Percentiles rank a stretch among this genome's conserved stretches.
Conservation (phyloP, 345 rosid genomes). For the Corymbia maculata region DNA sequence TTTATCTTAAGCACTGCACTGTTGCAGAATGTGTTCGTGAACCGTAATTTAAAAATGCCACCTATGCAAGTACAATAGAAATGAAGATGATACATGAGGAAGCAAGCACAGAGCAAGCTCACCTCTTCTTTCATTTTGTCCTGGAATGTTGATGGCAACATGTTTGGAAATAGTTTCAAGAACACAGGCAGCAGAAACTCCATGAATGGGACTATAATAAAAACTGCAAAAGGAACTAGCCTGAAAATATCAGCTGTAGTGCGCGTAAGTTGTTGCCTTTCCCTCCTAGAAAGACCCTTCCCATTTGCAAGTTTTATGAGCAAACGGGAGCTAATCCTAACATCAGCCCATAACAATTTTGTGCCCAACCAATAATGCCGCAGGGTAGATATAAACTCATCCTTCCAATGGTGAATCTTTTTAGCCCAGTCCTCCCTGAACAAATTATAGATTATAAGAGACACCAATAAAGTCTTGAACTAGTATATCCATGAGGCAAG, state of each 20-base stretch:
- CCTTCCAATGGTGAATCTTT: conserved; percentile 79
- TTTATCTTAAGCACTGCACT: neutral
- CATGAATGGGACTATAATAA: conserved; percentile 93
- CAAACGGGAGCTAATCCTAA: conserved; percentile 78
- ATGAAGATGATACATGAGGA: neutral
- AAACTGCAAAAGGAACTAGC: conserved; percentile 79
- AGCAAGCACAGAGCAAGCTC: neutral
- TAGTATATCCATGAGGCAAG: neutral
- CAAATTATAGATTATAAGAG: conserved; percentile 4
- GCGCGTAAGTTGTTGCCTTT: conserved; percentile 70
- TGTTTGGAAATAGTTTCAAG: conserved; percentile 81
- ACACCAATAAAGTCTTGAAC: neutral
- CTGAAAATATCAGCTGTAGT: conserved; percentile 85
- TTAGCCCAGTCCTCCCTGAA: conserved; percentile 96
- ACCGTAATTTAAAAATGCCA: neutral
- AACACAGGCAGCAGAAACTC: conserved; percentile 93
- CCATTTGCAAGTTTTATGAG: conserved; percentile 83
- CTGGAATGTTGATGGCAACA: conserved; percentile 97
- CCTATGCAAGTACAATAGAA: neutral
- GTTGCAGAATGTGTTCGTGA: neutral
- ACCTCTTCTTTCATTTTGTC: conserved; percentile 99
- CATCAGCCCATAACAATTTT: conserved; percentile 86
- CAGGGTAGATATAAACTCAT: conserved; percentile 78
- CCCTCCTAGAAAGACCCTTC: conserved; percentile 89
- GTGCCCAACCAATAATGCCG: conserved; percentile 95